Base-by-base conservation (phyloP, 441 rosid genomes). In the Mallotus japonicus region DNA sequence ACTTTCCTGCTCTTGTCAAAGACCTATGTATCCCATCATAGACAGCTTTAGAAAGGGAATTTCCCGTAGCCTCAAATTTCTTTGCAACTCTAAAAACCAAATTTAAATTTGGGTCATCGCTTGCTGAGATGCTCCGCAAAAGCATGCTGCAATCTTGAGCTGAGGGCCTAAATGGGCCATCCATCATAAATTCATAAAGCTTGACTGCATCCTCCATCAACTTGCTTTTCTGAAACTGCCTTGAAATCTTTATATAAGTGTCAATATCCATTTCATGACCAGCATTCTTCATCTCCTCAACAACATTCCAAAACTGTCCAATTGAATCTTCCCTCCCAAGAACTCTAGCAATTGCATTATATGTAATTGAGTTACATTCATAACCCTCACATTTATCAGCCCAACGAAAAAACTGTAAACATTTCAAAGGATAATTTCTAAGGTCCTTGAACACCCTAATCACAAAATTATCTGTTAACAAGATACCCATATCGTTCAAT, bases 141-240 rank as follows among this genome's bases (percentile, higher is more conserved):
- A 94, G 89, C 19, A 85, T 77, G 80, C 75, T 76, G 80, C 96
- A 90, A 69, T 89, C 90, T 75, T 89, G 90, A 79, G 73, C 70
- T 0, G 91, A 84, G 53, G 96, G 99, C 85, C 86, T 89, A 81
- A 80, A 90, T 0, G 87, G 95, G 56, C 97, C 81, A 80, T 92
- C 96, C 94, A 90, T 92, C 97, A 92, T 89, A 76, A 85, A 76
- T 80, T 92, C 97, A 71, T 85, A 92, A 67, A 94, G 87, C 88
- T 85, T 86, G 47, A 94, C 99, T 0, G 93, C 92, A 57, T 87
- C 95, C 28, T 78, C 77, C 81, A 83, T 80, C 92, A 90, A 83
- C 79, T 80, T 89, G 60, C 0, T 75, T 77, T 90, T 92, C 80
- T 92, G 94, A 80, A 94, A 90, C 70, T 86, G 85, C 76, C 99